Evolutionary conservation across 2,329 filamentous ascomycete genomes (phyloP), one percentile per base, ranked within the genome.

Genomic region (Fusarium nurragi): DNA sequence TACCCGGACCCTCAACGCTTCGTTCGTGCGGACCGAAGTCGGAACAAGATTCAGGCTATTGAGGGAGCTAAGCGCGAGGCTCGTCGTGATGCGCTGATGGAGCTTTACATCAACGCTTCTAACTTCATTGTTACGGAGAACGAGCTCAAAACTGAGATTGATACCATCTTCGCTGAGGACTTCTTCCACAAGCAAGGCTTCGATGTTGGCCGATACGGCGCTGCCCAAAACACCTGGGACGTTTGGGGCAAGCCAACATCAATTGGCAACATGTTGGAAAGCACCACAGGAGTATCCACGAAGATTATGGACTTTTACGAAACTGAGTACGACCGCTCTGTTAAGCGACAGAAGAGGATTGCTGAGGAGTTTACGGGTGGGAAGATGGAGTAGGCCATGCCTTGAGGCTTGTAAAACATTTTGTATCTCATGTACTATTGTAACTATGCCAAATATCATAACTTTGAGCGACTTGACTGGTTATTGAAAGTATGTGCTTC

Each of bases 41-140:
- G 77, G 40, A 80, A 81, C 14, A 76, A 77, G 14, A 77, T 79
- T 14, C 76, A 83, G 38, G 76, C 81, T 28, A 78, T 77, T 11
- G 76, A 80, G 50, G 67, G 53, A 13, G 45, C 68, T 11, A 88
- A 88, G 74, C 81, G 83, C 39, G 83, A 88, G 56, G 82, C 84
- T 50, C 86, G 90, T 47, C 83, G 86, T 60, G 87, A 94, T 67
- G 85, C 89, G 16, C 79, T 99, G 26, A 92, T 97, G 78, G 88
- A 92, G 57, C 85, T 99, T 13, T 99, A 99, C 79, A 91, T 95
- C 80, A 91, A 93, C 70, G 93, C 95, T 6, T 86, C 90, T 23
- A 82, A 87, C 36, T 99, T 98, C 79, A 97, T 99, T 74, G 89
- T 93, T 18, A 89, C 85, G 22, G 93, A 97, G 75, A 80, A 84